Conservation (phyloP, 1,284 basidiomycete species). For the Gymnopus androsaceus region DNA sequence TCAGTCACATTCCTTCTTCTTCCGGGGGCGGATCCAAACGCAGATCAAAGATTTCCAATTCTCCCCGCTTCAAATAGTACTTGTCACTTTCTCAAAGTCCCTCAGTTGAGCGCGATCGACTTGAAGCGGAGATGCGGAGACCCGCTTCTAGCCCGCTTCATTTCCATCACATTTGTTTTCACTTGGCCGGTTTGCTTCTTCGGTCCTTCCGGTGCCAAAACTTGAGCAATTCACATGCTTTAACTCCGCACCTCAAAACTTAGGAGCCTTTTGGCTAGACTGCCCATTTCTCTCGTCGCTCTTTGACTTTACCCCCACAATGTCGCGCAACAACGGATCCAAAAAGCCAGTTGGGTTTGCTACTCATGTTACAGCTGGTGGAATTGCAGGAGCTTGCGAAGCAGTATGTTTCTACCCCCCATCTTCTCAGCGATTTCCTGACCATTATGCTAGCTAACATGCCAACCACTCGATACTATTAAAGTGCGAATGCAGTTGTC, state of each 20-base stretch:
- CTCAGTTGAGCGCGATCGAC: too few species aligned
- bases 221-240: constrained; percentile 8
- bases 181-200: too few species aligned
- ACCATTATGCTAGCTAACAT: constrained; percentile 53
- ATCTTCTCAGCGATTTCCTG: constrained; percentile 1
- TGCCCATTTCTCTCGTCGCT: not conserved
- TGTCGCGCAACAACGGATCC: constrained; percentile 30
- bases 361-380: constrained; percentile 90
- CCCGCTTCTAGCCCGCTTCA: too few species aligned
- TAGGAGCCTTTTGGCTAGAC: not conserved
- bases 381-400: constrained; percentile 89
- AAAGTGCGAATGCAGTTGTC: constrained; percentile 99
- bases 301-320: not conserved
- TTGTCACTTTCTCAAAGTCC: too few species aligned
- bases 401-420: constrained; percentile 58
- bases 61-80: too few species aligned
- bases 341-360: constrained; percentile 82
- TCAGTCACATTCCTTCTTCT: too few species aligned
- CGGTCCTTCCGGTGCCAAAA: too few species aligned
- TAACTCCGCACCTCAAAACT: not conserved
- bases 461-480: constrained; percentile 93
- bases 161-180: too few species aligned
- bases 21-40: too few species aligned
- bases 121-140: too few species aligned
- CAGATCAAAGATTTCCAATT: too few species aligned